Percentiles rank a stretch among this genome's conserved stretches.
Evolutionary conservation across 2,329 filamentous ascomycete genomes (phyloP).

Genomic region (Botryotinia narcissicola): DNA sequence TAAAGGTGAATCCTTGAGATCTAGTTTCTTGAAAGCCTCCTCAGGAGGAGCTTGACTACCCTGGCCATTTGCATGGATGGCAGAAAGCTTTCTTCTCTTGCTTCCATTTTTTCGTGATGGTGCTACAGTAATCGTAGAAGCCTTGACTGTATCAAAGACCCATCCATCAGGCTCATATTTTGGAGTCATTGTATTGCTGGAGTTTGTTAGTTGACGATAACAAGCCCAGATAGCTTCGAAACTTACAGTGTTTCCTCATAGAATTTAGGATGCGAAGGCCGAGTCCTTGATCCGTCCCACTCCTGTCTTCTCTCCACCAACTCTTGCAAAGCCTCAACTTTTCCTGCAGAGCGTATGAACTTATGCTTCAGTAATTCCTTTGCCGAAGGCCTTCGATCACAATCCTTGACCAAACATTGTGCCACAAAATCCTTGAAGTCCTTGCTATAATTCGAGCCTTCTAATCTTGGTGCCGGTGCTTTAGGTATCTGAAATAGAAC

Average conservation of each 20-base stretch:
- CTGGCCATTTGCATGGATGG: slow-evolving; percentile 48
- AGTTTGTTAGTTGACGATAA: slow-evolving; percentile 25
- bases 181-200: slow-evolving; percentile 62
- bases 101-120: slow-evolving; percentile 50
- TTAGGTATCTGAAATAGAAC: slow-evolving; percentile 90
- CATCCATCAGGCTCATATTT: slow-evolving; percentile 77
- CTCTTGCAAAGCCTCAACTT: slow-evolving; percentile 83
- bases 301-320: slow-evolving; percentile 79
- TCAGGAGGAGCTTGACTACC: slow-evolving; percentile 44
- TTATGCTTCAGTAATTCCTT: slow-evolving; percentile 84
- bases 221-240: not conserved
- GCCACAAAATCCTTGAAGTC: slow-evolving; percentile 95
- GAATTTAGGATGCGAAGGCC: slow-evolving; percentile 71
- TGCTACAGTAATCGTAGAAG: slow-evolving; percentile 52
- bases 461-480: slow-evolving; percentile 77
- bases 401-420: slow-evolving; percentile 88
- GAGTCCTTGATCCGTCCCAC: slow-evolving; percentile 72
- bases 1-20: slow-evolving; percentile 59
- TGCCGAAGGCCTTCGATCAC: slow-evolving; percentile 77
- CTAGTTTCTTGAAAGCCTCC: slow-evolving; percentile 58
- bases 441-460: slow-evolving; percentile 75
- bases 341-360: slow-evolving; percentile 84
- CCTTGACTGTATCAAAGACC: slow-evolving; percentile 92
- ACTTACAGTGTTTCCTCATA: slow-evolving; percentile 85
- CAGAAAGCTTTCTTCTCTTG: slow-evolving; percentile 55